Evolutionary conservation across 257 asterid species (phyloP).

Genomic region (Gynochthodes officinalis): DNA sequence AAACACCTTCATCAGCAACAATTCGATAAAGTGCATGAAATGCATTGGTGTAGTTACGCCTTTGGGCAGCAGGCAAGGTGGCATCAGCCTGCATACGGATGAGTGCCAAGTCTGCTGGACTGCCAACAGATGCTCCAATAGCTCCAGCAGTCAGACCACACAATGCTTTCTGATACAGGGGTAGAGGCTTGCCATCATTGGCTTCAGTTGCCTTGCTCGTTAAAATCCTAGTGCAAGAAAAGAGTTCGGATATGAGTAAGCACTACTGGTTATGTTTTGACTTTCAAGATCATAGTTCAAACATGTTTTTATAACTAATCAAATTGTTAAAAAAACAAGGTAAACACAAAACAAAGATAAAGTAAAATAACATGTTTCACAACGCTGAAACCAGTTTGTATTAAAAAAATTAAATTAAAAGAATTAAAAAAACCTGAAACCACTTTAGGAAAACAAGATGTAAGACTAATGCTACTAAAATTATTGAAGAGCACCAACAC

Average conservation of each 20-base stretch:
- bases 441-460: background rate
- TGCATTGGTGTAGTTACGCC: slow-evolving; percentile 84
- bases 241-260: background rate
- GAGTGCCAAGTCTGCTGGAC: slow-evolving; percentile 96
- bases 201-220: slow-evolving; percentile 88
- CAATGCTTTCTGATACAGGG: slow-evolving; percentile 88
- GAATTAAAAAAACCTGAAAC: background rate
- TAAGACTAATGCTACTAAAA: background rate
- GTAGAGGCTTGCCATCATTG: slow-evolving; percentile 87
- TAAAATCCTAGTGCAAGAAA: slow-evolving; percentile 48
- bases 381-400: background rate
- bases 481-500: background rate
- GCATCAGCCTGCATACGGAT: slow-evolving; percentile 99
- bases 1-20: slow-evolving; percentile 71
- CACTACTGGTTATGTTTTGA: background rate
- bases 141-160: slow-evolving; percentile 99
- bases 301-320: background rate
- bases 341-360: background rate
- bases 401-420: too few relatives aligned
- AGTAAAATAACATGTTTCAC: background rate
- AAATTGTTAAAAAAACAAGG: background rate
- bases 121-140: slow-evolving; percentile 85
- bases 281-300: background rate
- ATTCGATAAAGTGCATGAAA: slow-evolving; percentile 84
- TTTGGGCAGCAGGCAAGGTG: slow-evolving; percentile 75